phyloP scores from a whole-genome alignment of 441 rosid genomes.

The Capsella rubella region DNA sequence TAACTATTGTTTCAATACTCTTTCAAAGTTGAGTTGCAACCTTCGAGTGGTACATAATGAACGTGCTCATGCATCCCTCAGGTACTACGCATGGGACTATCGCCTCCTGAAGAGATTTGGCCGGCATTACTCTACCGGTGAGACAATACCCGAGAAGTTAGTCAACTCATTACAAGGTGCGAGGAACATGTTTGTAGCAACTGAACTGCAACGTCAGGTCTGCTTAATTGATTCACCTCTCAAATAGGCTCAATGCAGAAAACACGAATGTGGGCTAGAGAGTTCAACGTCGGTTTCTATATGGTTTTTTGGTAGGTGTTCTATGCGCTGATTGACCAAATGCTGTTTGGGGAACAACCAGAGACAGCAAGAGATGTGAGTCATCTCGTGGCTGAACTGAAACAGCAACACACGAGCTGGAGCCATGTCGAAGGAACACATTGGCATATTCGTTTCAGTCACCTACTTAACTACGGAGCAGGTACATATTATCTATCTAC shows the following conservation, averaged over 20 bases:
- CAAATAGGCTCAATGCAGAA: background rate
- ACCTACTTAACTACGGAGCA: conserved; percentile 91
- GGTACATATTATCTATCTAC: conserved; percentile 47
- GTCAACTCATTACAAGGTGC: conserved; percentile 86
- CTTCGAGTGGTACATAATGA: conserved; percentile 27
- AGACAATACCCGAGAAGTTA: conserved; percentile 84
- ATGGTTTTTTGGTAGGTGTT: conserved; percentile 55
- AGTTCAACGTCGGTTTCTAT: conserved; percentile 18
- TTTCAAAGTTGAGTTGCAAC: background rate
- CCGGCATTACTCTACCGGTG: conserved; percentile 86
- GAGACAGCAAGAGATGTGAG: conserved; percentile 54
- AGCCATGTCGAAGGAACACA: conserved; percentile 89
- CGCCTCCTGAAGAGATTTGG: conserved; percentile 85
- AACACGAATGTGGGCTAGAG: background rate
- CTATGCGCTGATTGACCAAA: conserved; percentile 88
- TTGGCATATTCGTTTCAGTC: conserved; percentile 87
- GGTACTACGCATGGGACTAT: conserved; percentile 95
- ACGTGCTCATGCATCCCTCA: conserved; percentile 40
- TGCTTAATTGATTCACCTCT: conserved; percentile 31
- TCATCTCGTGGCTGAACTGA: conserved; percentile 73
- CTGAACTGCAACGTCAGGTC: conserved; percentile 99
- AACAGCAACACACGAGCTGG: conserved; percentile 79
- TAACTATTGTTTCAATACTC: background rate
- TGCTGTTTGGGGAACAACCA: conserved; percentile 80
- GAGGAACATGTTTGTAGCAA: conserved; percentile 90